Percentiles rank a stretch among this genome's conserved stretches.
These are phyloP conservation scores for Globisporangium viniferum DNA, from an alignment of 352 stramenopile genomes.

Conservation along the genomic window DNA sequence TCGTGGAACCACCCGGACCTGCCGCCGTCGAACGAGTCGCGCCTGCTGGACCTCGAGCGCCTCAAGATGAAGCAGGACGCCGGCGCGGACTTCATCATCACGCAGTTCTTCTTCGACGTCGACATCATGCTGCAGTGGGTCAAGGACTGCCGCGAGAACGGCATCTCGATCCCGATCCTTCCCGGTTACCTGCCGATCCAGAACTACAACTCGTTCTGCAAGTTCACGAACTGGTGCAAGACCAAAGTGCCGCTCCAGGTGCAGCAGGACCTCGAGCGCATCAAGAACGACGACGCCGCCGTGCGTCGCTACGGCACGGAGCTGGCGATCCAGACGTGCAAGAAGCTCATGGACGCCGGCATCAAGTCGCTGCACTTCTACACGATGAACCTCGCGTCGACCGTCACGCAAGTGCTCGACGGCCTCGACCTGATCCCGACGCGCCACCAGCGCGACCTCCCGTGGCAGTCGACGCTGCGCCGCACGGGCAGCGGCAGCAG, in stretches of 20 bases:
- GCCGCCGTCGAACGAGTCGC: conserved; percentile 73
- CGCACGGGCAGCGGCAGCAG: conserved; percentile 65
- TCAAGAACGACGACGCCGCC: conserved; percentile 94
- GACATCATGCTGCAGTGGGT: conserved; percentile 96
- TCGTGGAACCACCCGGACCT: conserved; percentile 83
- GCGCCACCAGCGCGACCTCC: conserved; percentile 62
- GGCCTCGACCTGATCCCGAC: conserved; percentile 61
- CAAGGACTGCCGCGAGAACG: conserved; percentile 86
- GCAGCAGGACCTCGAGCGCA: conserved; percentile 57
- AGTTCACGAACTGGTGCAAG: conserved; percentile 98
- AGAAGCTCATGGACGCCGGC: conserved; percentile 77
- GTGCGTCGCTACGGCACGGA: conserved; percentile 94
- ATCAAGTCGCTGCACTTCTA: conserved; percentile 92
- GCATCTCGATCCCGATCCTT: conserved; percentile 95
- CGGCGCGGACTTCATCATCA: conserved; percentile 98
- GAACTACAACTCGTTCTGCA: conserved; percentile 96
- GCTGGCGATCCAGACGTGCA: conserved; percentile 93
- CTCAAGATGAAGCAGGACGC: conserved; percentile 97
- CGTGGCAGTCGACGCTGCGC: conserved; percentile 68
- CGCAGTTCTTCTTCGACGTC: conserved; percentile 99
- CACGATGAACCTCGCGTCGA: conserved; percentile 93
- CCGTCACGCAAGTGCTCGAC: conserved; percentile 82
- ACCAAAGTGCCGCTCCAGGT: conserved; percentile 93
- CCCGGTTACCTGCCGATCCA: conserved; percentile 90
- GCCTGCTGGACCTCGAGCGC: conserved; percentile 92